phyloP scores from a whole-genome alignment of 2,329 filamentous ascomycete genomes.

The Byssoonygena ceratinophila region DNA sequence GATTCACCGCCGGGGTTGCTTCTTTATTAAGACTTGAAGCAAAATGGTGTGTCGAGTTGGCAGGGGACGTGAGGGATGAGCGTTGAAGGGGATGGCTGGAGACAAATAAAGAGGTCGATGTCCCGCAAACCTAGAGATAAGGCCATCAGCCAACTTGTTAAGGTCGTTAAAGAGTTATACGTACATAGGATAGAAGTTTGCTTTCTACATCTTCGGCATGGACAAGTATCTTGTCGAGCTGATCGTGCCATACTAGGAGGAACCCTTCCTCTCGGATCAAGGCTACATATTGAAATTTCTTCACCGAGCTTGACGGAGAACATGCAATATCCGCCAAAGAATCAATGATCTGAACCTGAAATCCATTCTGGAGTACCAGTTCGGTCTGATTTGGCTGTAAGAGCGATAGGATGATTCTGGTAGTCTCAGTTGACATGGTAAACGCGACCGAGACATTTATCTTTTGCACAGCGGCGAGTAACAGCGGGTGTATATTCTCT shows the following conservation, averaged over 20 bases:
- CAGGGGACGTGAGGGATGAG: slow-evolving; percentile 17
- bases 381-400: slow-evolving; percentile 36
- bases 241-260: slow-evolving; percentile 38
- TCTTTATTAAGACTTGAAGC: slow-evolving; percentile 22
- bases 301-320: slow-evolving; percentile 32
- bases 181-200: slow-evolving; percentile 18
- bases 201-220: slow-evolving; percentile 25
- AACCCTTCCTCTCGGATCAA: slow-evolving; percentile 36
- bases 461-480: slow-evolving; percentile 36
- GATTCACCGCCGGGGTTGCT: not conserved
- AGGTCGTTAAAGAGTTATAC: not conserved
- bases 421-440: slow-evolving; percentile 42
- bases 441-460: slow-evolving; percentile 41
- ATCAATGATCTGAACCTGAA: slow-evolving; percentile 39
- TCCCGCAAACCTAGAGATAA: slow-evolving; percentile 17
- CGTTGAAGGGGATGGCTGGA: slow-evolving; percentile 9
- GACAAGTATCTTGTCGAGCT: slow-evolving; percentile 33
- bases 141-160: slow-evolving; percentile 1
- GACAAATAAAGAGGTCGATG: slow-evolving; percentile 15
- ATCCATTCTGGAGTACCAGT: slow-evolving; percentile 34
- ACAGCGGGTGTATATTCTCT: slow-evolving; percentile 28
- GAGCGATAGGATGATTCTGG: slow-evolving; percentile 37
- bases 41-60: slow-evolving; percentile 16
- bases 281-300: slow-evolving; percentile 37
- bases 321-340: slow-evolving; percentile 34